Conservation (phyloP, 164 flowering plant genomes). For the Platanus orientalis region DNA sequence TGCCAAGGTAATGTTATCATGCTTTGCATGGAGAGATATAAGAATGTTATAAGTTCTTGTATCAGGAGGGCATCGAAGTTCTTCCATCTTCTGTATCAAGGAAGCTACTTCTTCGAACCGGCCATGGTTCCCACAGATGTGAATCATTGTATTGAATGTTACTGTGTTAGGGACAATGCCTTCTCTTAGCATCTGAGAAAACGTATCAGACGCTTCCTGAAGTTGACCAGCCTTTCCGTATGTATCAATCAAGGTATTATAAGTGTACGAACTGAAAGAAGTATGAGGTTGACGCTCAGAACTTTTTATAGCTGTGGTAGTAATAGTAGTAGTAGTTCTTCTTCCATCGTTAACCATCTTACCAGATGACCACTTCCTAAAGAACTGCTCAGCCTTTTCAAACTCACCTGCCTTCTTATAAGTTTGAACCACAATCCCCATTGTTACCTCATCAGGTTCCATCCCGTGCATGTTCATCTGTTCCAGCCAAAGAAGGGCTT, state of each 20-base stretch:
- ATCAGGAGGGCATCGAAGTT: slow-evolving; percentile 65
- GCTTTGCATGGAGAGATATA: slow-evolving; percentile 67
- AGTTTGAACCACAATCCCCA: slow-evolving; percentile 77
- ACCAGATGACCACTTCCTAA: slow-evolving; percentile 61
- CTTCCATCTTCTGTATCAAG: slow-evolving; percentile 76
- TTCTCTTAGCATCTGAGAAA: slow-evolving; percentile 58
- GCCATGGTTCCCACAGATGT: slow-evolving; percentile 80
- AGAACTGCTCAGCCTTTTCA: slow-evolving; percentile 70
- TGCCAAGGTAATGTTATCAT: slow-evolving; percentile 55
- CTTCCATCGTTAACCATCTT: slow-evolving; percentile 17
- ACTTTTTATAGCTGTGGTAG: slow-evolving; percentile 1
- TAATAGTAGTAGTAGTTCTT: slow-evolving; percentile 1
- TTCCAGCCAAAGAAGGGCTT: slow-evolving; percentile 69
- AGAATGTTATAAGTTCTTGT: slow-evolving; percentile 90
- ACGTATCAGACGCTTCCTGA: slow-evolving; percentile 63
- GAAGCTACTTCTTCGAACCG: slow-evolving; percentile 56
- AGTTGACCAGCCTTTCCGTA: slow-evolving; percentile 90
- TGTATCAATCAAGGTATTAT: slow-evolving; percentile 80
- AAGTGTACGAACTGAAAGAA: slow-evolving; percentile 54
- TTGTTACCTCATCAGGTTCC: slow-evolving; percentile 88
- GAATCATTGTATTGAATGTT: slow-evolving; percentile 94
- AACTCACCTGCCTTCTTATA: slow-evolving; percentile 78
- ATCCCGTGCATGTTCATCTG: slow-evolving; percentile 64
- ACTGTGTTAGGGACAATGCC: slow-evolving; percentile 72
- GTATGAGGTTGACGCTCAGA: slow-evolving; percentile 14